A percentile compares a stretch with the other conserved stretches of the same genome.
Conservation (phyloP, 345 rosid species). For the Anastatica hierochuntica region DNA sequence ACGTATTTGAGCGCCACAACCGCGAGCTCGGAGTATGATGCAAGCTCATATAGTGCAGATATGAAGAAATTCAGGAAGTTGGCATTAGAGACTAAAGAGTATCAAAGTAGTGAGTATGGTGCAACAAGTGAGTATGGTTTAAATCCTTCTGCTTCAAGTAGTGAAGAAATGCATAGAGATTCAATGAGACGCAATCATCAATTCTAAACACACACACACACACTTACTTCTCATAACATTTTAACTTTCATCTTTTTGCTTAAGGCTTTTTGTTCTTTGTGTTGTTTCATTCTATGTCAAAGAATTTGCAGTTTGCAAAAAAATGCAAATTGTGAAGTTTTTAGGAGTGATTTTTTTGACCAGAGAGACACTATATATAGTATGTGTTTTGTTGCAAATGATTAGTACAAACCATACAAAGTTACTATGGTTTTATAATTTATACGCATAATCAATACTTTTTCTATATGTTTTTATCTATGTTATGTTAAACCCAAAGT, state of each 20-base stretch:
- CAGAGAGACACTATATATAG: slow-evolving; percentile 9
- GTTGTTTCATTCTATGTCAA: background rate
- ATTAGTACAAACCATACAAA: slow-evolving; percentile 7
- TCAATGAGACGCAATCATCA: slow-evolving; percentile 14
- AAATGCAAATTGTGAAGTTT: background rate
- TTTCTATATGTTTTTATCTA: background rate
- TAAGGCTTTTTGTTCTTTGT: background rate
- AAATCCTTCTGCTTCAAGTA: slow-evolving; percentile 59
- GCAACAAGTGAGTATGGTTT: slow-evolving; percentile 64
- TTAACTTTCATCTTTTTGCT: background rate
- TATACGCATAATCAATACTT: background rate
- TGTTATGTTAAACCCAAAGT: no score
- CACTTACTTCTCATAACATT: background rate
- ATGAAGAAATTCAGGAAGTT: slow-evolving; percentile 41
- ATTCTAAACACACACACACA: background rate
- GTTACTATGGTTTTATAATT: background rate
- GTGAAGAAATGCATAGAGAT: slow-evolving; percentile 30
- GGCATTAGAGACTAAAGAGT: slow-evolving; percentile 32
- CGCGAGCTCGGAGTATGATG: slow-evolving; percentile 30
- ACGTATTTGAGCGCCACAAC: slow-evolving; percentile 19
- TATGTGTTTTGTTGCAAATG: background rate
- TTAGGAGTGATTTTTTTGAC: slow-evolving; percentile 10
- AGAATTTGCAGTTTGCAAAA: background rate
- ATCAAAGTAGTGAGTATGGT: slow-evolving; percentile 51
- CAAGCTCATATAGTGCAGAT: slow-evolving; percentile 35